A percentile compares a stretch with the other conserved stretches of the same genome.
Evolutionary conservation across 139 green algal species (phyloP).

Genomic region (Chlorella vulgaris): DNA sequence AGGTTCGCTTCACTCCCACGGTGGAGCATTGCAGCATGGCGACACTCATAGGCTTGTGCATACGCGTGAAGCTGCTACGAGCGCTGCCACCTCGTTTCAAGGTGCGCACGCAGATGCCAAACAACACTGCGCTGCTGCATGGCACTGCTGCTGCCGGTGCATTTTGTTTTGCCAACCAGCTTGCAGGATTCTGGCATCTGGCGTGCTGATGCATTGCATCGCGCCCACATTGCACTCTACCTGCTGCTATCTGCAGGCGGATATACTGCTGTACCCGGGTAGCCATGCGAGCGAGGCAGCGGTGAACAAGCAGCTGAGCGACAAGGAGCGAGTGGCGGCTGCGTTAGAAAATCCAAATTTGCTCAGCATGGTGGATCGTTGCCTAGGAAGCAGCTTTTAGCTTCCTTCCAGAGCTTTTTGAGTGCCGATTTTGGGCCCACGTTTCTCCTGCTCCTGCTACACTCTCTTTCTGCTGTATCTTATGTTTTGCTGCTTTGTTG

Average conservation of each 20-base stretch:
- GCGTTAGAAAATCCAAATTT: constrained; percentile 97
- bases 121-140: no score
- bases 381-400: constrained; percentile 55
- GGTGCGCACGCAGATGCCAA: constrained; percentile 1
- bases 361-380: constrained; percentile 89
- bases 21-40: constrained; percentile 98
- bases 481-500: background rate
- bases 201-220: no score
- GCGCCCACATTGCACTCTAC: background rate
- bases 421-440: background rate
- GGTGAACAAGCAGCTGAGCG: constrained; percentile 98
- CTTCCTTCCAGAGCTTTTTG: background rate
- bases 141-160: background rate
- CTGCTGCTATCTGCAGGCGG: constrained; percentile 47
- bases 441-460: background rate
- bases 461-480: background rate
- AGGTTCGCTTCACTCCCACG: constrained; percentile 85
- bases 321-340: constrained; percentile 98
- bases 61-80: constrained; percentile 91
- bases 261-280: constrained; percentile 79
- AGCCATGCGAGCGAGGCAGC: constrained; percentile 86
- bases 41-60: constrained; percentile 96
- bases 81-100: constrained; percentile 92
- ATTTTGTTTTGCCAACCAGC: no score
- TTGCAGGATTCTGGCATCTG: no score